Base-by-base conservation (phyloP, 2,329 filamentous ascomycete genomes). In the Rhexocercosporidium sp. region DNA sequence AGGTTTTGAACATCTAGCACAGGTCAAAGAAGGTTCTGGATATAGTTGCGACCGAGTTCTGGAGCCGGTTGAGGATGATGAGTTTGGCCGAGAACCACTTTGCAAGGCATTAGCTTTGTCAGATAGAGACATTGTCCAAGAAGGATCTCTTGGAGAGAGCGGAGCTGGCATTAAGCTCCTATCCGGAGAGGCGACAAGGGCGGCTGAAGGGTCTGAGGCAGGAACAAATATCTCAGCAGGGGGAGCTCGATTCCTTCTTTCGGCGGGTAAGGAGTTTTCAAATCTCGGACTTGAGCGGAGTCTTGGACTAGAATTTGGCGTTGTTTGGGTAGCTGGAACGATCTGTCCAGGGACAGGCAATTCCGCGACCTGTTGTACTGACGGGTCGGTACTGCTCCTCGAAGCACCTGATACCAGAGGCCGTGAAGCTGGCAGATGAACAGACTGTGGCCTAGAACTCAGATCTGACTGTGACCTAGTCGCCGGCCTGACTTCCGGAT, bases 11-110 rank as follows among this genome's bases (percentile, higher is more conserved):
- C 95, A 98, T 11, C 87, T 83, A 44, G 88, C 86, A 77, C 95
- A 97, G 9, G 83, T 84, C 60, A 97, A 87, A 1, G 87, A 88
- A 0, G 94, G 93, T 75, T 96, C 93, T 0, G 82, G 78, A 70
- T 86, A 92, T 1, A 87, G 79, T 73, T 86, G 81, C 22, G 71
- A 61, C 3, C 69, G 71, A 51, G 75, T 67, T 47, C 72, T 70
- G 47, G 77, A 76, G 18, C 75, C 74, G 63, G 67, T 44, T 37
- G 73, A 75, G 25, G 73, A 70, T 3, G 77, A 77, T 20, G 77
- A 77, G 11, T 70, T 73, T 62, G 75, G 74, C 31, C 75, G 70
- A 18, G 72, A 71, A 29, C 71, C 75, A 68, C 75, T 77, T 59
- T 71, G 71, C 39, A 77, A 51, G 20, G 74, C 75, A 61, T 51